phyloP scores from a whole-genome alignment of 1,284 basidiomycete genomes.

The Apiotrichum siamense region DNA sequence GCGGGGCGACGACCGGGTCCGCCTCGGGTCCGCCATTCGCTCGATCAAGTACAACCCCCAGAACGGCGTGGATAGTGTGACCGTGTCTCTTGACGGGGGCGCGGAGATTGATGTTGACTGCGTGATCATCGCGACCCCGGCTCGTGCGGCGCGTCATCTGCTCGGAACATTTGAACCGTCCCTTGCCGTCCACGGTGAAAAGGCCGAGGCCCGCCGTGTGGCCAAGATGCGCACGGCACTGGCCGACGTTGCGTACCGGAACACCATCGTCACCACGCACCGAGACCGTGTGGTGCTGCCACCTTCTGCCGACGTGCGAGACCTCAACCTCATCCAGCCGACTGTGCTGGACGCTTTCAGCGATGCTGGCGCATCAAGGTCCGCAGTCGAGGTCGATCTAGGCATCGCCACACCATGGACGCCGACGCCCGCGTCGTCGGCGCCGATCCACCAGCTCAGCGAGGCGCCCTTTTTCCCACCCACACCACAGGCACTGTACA shows the following conservation, averaged over 20 bases:
- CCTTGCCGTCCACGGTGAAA: slow-evolving; percentile 14
- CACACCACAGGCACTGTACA: slow-evolving; percentile 43
- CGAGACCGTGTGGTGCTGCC: slow-evolving; percentile 59
- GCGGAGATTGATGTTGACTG: slow-evolving; percentile 52
- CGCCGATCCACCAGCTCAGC: not conserved
- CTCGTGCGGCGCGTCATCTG: slow-evolving; percentile 54
- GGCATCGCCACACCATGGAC: not conserved
- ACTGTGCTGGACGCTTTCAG: not conserved
- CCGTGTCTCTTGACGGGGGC: slow-evolving; percentile 6
- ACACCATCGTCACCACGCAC: slow-evolving; percentile 63
- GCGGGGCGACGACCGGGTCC: slow-evolving; percentile 24
- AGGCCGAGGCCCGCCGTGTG: slow-evolving; percentile 19
- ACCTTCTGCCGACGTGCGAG: slow-evolving; percentile 53
- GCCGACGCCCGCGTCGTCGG: not conserved
- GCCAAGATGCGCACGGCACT: slow-evolving; percentile 30
- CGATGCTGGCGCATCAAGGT: not conserved
- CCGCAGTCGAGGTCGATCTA: not conserved
- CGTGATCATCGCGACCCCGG: slow-evolving; percentile 65
- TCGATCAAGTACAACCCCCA: slow-evolving; percentile 13
- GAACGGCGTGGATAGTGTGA: slow-evolving; percentile 7
- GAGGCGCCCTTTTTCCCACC: slow-evolving; percentile 28
- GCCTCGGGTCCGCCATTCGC: slow-evolving; percentile 21
- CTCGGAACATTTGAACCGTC: slow-evolving; percentile 22
- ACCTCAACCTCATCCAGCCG: slow-evolving; percentile 59
- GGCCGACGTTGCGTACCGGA: slow-evolving; percentile 33